Evolutionary conservation across 345 rosid species (phyloP).

Genomic region (Linum lewisii): DNA sequence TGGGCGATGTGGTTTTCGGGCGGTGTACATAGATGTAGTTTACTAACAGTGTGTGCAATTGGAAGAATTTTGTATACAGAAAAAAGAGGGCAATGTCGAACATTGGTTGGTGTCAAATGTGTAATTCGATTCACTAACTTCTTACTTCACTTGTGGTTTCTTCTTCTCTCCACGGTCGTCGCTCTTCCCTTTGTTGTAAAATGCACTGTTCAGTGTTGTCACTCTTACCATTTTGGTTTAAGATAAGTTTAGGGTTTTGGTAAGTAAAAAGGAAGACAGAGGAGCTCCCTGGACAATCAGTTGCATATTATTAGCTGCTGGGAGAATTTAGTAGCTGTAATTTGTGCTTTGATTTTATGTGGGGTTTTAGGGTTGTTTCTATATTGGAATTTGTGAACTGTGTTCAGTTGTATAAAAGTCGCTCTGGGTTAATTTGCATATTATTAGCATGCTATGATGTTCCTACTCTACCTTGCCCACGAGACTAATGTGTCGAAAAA

Average conservation of each 20-base stretch:
- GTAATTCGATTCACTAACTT: neutral
- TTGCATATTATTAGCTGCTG: neutral
- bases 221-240: neutral
- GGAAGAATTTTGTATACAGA: neutral
- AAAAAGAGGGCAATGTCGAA: neutral
- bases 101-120: neutral
- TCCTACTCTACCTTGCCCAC: too few species aligned
- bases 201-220: neutral
- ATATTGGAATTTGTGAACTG: neutral
- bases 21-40: neutral
- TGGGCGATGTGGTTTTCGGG: neutral
- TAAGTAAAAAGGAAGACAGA: too few species aligned
- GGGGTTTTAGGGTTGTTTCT: too few species aligned
- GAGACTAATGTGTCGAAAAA: too few species aligned
- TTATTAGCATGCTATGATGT: too few species aligned
- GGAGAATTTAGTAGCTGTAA: neutral
- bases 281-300: neutral
- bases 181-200: neutral
- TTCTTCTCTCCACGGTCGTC: neutral
- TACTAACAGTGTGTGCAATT: neutral
- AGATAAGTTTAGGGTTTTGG: neutral
- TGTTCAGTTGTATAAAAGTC: too few species aligned
- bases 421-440: too few species aligned
- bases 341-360: neutral
- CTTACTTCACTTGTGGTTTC: neutral